phyloP scores from a whole-genome alignment of 2,329 filamentous ascomycete genomes.

The Purpureocillium lavendulum region DNA sequence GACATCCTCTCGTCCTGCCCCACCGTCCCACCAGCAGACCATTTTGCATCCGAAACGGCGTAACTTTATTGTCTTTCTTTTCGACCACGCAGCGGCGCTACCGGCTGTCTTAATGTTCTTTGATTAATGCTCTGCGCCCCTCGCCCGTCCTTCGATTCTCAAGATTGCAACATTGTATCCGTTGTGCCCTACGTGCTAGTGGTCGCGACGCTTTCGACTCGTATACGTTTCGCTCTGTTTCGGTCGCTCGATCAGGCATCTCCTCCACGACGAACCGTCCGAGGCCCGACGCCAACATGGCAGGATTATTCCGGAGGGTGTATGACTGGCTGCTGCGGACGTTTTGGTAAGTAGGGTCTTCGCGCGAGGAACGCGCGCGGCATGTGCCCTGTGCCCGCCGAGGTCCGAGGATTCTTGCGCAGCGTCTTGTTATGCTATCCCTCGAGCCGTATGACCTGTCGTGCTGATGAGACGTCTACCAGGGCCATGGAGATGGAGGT shows the following conservation, averaged over 20 bases:
- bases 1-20: slow-evolving; percentile 1
- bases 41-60: slow-evolving; percentile 2
- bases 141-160: not conserved
- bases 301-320: slow-evolving; percentile 83
- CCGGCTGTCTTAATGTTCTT: not conserved
- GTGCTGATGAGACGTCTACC: slow-evolving; percentile 8
- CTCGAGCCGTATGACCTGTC: not conserved
- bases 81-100: not conserved
- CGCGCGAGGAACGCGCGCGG: not conserved
- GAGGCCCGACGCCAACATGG: slow-evolving; percentile 48
- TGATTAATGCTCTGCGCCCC: slow-evolving; percentile 1
- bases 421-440: not conserved
- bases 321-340: slow-evolving; percentile 98
- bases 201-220: not conserved
- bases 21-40: slow-evolving; percentile 2
- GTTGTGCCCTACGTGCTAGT: not conserved
- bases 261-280: not conserved
- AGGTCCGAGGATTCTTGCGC: slow-evolving; percentile 1
- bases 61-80: slow-evolving; percentile 1
- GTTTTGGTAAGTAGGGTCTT: slow-evolving; percentile 67
- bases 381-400: too few species aligned
- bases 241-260: not conserved
- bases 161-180: not conserved
- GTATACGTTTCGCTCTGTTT: too few species aligned
- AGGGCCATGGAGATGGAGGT: slow-evolving; percentile 99